Base-by-base conservation (phyloP, 2,329 filamentous ascomycete species). In the Zymoseptoria brevis region DNA sequence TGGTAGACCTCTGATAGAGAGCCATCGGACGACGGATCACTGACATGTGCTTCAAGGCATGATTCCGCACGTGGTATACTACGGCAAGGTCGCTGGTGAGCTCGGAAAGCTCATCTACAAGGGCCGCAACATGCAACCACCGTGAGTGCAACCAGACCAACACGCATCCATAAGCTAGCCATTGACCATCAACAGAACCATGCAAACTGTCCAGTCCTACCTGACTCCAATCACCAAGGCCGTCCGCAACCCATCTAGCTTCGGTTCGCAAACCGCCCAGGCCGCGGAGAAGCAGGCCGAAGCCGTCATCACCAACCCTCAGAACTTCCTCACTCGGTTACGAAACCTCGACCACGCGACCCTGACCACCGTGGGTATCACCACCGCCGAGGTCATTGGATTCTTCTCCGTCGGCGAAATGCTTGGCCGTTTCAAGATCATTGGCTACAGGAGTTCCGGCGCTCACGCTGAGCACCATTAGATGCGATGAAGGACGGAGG, bases 321-420 rank as follows among this genome's bases (percentile, higher is more conserved):
- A 78, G 69, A 74, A 75, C 64, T 69, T 83, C 66, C 71, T 87
- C 65, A 76, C 78, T 68, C 79, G 79, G 67, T 74, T 89, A 71
- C 85, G 89, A 73, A 88, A 85, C 78, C 70, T 94, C 70, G 87
- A 84, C 75, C 80, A 78, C 66, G 81, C 85, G 68, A 87, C 96
- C 76, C 74, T 93, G 68, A 82, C 83, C 57, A 77, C 87, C 57
- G 87, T 83, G 61, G 89, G 88, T 68, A 88, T 99, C 61, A 80
- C 96, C 63, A 77, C 82, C 53, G 92, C 92, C 58, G 93, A 99
- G 80, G 83, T 90, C 55, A 78, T 99, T 67, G 94, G 94, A 62
- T 99, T 99, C 84, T 99, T 97, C 83, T 95, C 92, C 62, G 85
- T 97, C 57, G 94, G 94, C 66, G 92, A 97, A 83, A 97, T 99